phyloP scores from a whole-genome alignment of 352 stramenopile genomes.

The Peronospora farinosa region DNA sequence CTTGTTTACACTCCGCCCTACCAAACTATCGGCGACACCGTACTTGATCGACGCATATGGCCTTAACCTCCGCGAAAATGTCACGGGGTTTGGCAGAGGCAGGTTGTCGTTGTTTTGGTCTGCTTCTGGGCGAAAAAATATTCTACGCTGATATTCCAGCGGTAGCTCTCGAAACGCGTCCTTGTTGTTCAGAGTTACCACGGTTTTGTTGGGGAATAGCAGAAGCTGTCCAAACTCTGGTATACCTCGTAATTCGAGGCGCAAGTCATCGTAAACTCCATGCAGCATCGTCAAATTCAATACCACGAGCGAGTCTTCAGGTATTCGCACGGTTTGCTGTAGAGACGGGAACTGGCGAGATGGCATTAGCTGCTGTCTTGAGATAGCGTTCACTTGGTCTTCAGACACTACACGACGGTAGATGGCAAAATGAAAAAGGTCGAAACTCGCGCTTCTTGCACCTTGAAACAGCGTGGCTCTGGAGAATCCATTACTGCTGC shows the following conservation, averaged over 20 bases:
- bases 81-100: conserved; percentile 28
- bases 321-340: conserved; percentile 30
- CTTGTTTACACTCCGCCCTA: conserved; percentile 28
- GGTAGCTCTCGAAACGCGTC: conserved; percentile 39
- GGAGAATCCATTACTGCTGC: conserved; percentile 18
- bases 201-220: conserved; percentile 42
- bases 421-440: conserved; percentile 70
- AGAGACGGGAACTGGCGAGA: conserved; percentile 36
- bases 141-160: conserved; percentile 37
- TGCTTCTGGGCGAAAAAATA: conserved; percentile 44
- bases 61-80: conserved; percentile 29
- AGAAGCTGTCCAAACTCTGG: conserved; percentile 50
- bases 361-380: conserved; percentile 34
- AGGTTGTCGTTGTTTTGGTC: conserved; percentile 50
- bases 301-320: conserved; percentile 40
- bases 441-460: conserved; percentile 43
- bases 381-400: conserved; percentile 18
- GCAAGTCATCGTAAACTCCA: conserved; percentile 56
- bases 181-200: conserved; percentile 33
- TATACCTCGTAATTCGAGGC: conserved; percentile 39
- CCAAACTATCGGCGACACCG: conserved; percentile 30
- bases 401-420: conserved; percentile 36
- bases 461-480: conserved; percentile 33
- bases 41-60: conserved; percentile 35
- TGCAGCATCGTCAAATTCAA: conserved; percentile 51